A percentile compares a stretch with the other conserved stretches of the same genome.
These are phyloP conservation scores for Suhomyces atakaporum DNA, from an alignment of 1,139 yeast genomes.

Conservation along the genomic window DNA sequence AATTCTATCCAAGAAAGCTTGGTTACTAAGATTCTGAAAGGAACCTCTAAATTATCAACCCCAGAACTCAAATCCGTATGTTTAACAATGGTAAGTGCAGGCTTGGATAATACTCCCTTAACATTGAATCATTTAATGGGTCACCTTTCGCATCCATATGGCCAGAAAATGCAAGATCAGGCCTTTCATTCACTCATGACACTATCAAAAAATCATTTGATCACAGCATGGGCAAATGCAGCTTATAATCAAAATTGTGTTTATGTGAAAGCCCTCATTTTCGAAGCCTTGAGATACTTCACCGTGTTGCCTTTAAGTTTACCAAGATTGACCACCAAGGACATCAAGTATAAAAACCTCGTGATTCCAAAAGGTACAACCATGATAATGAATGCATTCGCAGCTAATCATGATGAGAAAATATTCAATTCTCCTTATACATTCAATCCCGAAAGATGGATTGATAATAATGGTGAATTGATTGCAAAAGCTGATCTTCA, in stretches of 20 bases:
- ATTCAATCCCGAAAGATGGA: constrained; percentile 63
- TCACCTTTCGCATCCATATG: constrained; percentile 55
- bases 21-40: constrained; percentile 8
- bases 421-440: constrained; percentile 50
- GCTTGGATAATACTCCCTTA: constrained; percentile 71
- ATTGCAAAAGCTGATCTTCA: constrained; percentile 5
- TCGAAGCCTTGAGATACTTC: constrained; percentile 63
- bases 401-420: constrained; percentile 64
- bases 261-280: constrained; percentile 57
- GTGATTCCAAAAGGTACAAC: constrained; percentile 58
- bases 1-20: background rate
- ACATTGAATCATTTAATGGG: constrained; percentile 64
- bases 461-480: constrained; percentile 29
- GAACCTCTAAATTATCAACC: constrained; percentile 23
- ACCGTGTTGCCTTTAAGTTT: constrained; percentile 68
- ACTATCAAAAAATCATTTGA: constrained; percentile 29
- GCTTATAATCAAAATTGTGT: constrained; percentile 40
- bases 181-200: constrained; percentile 40
- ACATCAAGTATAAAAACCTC: constrained; percentile 38
- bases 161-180: constrained; percentile 44
- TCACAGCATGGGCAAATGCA: constrained; percentile 51
- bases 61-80: constrained; percentile 63
- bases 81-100: constrained; percentile 78
- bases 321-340: constrained; percentile 61
- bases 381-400: constrained; percentile 66